phyloP scores from a whole-genome alignment of 2,329 filamentous ascomycete species.

The Alternaria sp. region DNA sequence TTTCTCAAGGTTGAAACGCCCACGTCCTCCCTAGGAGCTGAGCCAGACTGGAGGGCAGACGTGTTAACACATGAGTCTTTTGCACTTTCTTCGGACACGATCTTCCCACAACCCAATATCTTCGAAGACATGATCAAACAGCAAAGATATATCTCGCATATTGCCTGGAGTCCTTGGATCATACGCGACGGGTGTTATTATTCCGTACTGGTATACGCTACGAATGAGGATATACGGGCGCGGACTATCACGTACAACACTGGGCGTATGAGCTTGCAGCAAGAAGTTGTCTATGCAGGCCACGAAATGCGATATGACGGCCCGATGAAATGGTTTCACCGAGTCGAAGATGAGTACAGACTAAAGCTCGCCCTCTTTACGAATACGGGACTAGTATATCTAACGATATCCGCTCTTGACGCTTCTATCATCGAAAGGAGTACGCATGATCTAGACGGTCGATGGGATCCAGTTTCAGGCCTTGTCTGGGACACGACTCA shows the following conservation, averaged over 20 bases:
- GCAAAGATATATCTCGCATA: constrained; percentile 41
- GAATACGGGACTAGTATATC: constrained; percentile 29
- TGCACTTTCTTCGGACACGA: constrained; percentile 13
- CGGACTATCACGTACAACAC: constrained; percentile 25
- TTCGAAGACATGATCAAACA: constrained; percentile 42
- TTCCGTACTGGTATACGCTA: constrained; percentile 46
- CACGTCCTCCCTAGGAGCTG: constrained; percentile 35
- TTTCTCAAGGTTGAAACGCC: constrained; percentile 49
- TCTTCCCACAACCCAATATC: constrained; percentile 18
- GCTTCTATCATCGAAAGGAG: constrained; percentile 25
- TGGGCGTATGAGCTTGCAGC: constrained; percentile 22
- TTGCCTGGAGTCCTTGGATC: constrained; percentile 52
- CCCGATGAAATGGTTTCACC: constrained; percentile 38
- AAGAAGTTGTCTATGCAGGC: constrained; percentile 32
- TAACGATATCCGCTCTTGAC: constrained; percentile 32
- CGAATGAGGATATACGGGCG: constrained; percentile 40
- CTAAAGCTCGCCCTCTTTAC: constrained; percentile 44
- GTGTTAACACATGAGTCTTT: constrained; percentile 36
- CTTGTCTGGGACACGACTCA: constrained; percentile 38
- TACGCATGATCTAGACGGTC: constrained; percentile 47
- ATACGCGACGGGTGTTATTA: constrained; percentile 15
- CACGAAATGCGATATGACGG: constrained; percentile 33
- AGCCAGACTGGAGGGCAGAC: constrained; percentile 35
- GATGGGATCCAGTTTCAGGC: constrained; percentile 52
- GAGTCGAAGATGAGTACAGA: constrained; percentile 13